Percentiles rank a stretch among this genome's conserved stretches.
phyloP scores from a whole-genome alignment of 768 basidiomycete genomes.

The Nidularia sp. region DNA sequence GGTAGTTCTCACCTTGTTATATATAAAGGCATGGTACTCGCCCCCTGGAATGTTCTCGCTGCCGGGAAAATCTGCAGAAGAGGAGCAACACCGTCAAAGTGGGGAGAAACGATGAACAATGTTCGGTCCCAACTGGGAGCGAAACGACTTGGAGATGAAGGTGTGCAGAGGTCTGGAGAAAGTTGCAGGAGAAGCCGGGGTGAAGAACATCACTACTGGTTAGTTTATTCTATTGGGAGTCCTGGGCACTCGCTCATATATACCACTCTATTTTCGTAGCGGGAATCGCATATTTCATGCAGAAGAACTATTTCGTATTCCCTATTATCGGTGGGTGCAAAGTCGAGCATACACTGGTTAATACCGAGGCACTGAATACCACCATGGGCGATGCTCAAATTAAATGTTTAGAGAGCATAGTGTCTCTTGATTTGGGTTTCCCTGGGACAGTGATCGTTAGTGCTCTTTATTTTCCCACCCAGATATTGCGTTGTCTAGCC shows the following conservation, averaged over 20 bases:
- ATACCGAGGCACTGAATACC: background rate
- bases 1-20: slow-evolving; percentile 18
- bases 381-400: background rate
- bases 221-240: background rate
- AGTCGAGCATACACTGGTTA: background rate
- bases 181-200: slow-evolving; percentile 31
- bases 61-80: slow-evolving; percentile 40
- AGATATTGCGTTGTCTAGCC: background rate
- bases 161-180: slow-evolving; percentile 29
- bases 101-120: slow-evolving; percentile 19
- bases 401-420: background rate
- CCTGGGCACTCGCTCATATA: background rate
- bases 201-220: slow-evolving; percentile 24
- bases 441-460: background rate
- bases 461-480: background rate
- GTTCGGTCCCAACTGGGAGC: slow-evolving; percentile 20
- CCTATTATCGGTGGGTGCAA: background rate
- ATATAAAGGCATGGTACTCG: slow-evolving; percentile 18
- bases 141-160: slow-evolving; percentile 25
- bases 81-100: slow-evolving; percentile 11
- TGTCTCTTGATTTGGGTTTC: background rate
- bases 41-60: slow-evolving; percentile 18
- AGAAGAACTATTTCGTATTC: background rate
- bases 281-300: slow-evolving; percentile 47
- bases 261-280: slow-evolving; percentile 16